Conservation (phyloP, 225 moss, liverwort and hornwort species). For the Ulota crispa region DNA sequence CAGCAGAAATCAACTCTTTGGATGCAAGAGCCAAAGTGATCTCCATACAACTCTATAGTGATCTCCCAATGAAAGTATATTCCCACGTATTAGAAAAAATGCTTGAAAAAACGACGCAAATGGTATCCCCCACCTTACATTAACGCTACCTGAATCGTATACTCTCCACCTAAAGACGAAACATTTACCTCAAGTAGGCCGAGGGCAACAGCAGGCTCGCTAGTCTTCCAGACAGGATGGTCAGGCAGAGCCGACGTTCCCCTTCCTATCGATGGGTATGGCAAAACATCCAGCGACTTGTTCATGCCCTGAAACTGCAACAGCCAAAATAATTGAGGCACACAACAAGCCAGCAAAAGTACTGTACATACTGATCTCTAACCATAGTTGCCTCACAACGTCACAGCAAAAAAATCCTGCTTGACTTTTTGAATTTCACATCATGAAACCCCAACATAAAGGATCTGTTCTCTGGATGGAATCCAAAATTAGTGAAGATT, state of each 20-base stretch:
- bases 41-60: neutral
- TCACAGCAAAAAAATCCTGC: neutral
- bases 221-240: constrained; percentile 73
- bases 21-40: neutral
- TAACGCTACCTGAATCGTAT: neutral
- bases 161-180: neutral
- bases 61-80: neutral
- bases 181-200: constrained; percentile 79
- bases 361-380: neutral
- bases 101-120: neutral
- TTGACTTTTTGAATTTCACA: neutral
- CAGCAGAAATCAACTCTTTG: neutral
- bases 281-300: constrained; percentile 50
- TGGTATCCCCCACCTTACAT: neutral
- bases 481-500: neutral
- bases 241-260: constrained; percentile 61
- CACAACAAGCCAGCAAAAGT: neutral
- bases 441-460: neutral
- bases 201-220: constrained; percentile 80
- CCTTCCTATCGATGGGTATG: constrained; percentile 46
- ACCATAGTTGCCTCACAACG: neutral
- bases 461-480: neutral
- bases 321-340: neutral
- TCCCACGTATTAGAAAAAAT: neutral
- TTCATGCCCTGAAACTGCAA: constrained; percentile 70